These are phyloP conservation scores for Taxillus chinensis DNA, from an alignment of 164 flowering plant species.

Conservation along the genomic window DNA sequence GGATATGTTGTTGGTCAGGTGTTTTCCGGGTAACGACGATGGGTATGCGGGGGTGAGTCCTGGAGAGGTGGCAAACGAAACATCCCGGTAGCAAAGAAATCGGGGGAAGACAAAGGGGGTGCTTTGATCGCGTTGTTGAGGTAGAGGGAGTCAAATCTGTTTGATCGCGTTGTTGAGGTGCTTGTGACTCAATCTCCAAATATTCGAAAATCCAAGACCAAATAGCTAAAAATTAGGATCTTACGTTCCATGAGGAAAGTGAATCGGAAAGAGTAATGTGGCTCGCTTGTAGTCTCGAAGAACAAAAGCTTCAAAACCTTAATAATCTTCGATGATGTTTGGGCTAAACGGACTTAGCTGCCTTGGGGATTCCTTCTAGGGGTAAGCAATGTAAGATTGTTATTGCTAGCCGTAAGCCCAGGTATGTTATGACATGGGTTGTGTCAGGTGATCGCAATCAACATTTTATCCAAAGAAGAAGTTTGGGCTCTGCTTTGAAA, in stretches of 20 bases:
- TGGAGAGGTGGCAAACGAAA: too few relatives aligned
- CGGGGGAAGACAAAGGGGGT: too few relatives aligned
- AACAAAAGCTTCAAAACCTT: conserved; percentile 1
- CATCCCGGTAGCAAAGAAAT: too few relatives aligned
- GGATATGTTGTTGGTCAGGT: too few relatives aligned
- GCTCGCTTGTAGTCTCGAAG: neutral
- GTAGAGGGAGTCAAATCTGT: neutral
- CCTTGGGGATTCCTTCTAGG: conserved; percentile 8
- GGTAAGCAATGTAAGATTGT: neutral
- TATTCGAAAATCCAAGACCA: conserved; percentile 5
- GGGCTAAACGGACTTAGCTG: conserved; percentile 4
- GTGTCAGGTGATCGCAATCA: neutral
- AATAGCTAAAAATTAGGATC: neutral
- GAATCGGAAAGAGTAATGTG: neutral
- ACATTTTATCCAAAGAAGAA: neutral
- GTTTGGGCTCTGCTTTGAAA: conserved; percentile 5
- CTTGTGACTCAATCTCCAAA: conserved; percentile 1
- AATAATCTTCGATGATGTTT: conserved; percentile 11
- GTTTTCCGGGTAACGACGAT: too few relatives aligned
- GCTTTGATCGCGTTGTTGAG: too few relatives aligned
- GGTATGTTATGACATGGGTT: conserved; percentile 1
- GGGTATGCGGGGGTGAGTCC: too few relatives aligned
- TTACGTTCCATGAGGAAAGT: neutral
- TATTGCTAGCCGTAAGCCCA: neutral
- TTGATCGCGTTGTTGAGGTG: conserved; percentile 8